Evolutionary conservation across 2,329 filamentous ascomycete species (phyloP).

Genomic region (Laburnicola sp.): DNA sequence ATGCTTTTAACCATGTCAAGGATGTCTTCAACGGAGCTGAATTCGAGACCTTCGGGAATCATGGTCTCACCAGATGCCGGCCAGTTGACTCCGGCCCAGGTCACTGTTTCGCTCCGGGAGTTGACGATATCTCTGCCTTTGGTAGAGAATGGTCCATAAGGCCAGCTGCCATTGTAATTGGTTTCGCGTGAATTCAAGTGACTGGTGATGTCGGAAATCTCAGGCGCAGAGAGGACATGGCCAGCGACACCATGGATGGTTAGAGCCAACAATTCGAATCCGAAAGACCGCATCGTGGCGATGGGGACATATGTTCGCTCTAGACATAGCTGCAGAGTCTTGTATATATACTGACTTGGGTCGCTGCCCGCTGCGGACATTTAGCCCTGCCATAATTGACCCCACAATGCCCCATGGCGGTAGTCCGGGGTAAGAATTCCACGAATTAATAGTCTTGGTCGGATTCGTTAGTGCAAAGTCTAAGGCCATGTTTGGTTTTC

Average conservation of each 20-base stretch:
- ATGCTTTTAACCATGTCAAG: conserved; percentile 56
- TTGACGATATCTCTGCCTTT: conserved; percentile 47
- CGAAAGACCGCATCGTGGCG: not conserved
- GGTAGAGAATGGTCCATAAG: conserved; percentile 41
- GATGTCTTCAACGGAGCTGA: conserved; percentile 56
- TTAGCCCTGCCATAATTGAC: no score
- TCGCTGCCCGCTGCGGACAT: not conserved
- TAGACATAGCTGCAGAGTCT: not conserved
- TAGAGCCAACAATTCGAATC: not conserved
- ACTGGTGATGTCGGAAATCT: not conserved
- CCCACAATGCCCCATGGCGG: no score
- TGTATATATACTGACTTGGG: conserved; percentile 3
- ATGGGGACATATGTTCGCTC: not conserved
- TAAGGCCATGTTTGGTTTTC: no score
- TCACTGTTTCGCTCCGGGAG: conserved; percentile 50
- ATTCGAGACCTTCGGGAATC: conserved; percentile 63
- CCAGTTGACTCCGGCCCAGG: conserved; percentile 65
- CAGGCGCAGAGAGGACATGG: not conserved
- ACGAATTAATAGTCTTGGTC: no score
- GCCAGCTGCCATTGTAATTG: conserved; percentile 3
- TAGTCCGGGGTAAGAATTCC: no score
- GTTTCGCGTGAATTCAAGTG: not conserved
- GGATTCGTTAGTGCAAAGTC: no score
- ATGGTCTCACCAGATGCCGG: conserved; percentile 59
- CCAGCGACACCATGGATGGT: not conserved